Evolutionary conservation across 116 monocot genomes (phyloP).

Genomic region (Trichopus zeylanicus): DNA sequence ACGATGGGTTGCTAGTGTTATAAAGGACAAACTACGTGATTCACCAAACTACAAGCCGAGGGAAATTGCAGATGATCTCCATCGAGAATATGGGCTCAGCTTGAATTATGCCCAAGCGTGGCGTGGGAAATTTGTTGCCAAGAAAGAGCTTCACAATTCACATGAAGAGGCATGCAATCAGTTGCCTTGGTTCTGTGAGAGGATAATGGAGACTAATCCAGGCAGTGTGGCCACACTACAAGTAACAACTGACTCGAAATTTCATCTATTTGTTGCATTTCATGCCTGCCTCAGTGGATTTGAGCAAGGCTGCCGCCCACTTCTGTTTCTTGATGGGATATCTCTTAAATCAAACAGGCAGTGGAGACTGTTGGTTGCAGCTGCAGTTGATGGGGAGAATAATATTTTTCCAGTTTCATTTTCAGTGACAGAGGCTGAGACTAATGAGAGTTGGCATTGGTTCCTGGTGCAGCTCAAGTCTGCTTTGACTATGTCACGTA

Average conservation of each 20-base stretch:
- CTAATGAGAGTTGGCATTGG: constrained; percentile 35
- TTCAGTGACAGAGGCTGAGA: constrained; percentile 32
- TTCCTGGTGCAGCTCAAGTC: constrained; percentile 31
- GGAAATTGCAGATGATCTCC: constrained; percentile 31
- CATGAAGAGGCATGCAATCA: constrained; percentile 26
- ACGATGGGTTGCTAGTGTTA: constrained; percentile 28
- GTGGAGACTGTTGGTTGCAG: constrained; percentile 24
- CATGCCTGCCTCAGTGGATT: constrained; percentile 35
- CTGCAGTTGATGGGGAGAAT: constrained; percentile 35
- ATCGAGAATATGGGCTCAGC: constrained; percentile 24
- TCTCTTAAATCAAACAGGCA: constrained; percentile 32
- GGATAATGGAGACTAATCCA: constrained; percentile 31
- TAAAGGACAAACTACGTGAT: constrained; percentile 35
- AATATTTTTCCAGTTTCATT: constrained; percentile 39
- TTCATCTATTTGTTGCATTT: constrained; percentile 31
- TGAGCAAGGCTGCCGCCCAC: constrained; percentile 36
- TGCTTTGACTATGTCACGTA: constrained; percentile 12
- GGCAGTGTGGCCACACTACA: constrained; percentile 24
- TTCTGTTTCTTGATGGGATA: constrained; percentile 30
- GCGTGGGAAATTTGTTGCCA: constrained; percentile 26
- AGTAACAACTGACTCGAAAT: constrained; percentile 20
- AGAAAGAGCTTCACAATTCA: constrained; percentile 26
- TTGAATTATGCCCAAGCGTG: constrained; percentile 33
- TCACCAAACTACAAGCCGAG: constrained; percentile 26
- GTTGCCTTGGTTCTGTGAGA: constrained; percentile 31